These are phyloP conservation scores for Penicillium cosmopolitanum DNA, from an alignment of 495 filamentous ascomycete genomes.

Conservation along the genomic window DNA sequence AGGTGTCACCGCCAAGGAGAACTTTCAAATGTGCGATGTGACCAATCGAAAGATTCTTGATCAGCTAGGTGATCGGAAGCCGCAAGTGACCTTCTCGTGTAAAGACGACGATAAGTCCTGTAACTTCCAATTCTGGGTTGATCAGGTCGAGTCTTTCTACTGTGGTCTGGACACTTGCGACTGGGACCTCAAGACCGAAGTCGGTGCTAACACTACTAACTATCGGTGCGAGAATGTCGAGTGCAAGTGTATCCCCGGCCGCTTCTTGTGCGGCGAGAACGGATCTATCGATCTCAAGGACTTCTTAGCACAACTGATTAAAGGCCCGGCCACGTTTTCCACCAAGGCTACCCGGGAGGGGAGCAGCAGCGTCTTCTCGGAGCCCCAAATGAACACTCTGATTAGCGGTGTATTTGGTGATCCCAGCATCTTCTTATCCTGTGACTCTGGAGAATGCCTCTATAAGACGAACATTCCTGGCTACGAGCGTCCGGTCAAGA, in stretches of 20 bases:
- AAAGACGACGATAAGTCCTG: constrained; percentile 72
- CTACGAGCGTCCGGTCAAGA: constrained; percentile 84
- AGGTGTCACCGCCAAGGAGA: constrained; percentile 87
- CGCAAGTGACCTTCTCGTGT: constrained; percentile 93
- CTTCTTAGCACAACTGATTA: constrained; percentile 78
- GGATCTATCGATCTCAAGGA: constrained; percentile 92
- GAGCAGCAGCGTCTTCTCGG: constrained; percentile 73
- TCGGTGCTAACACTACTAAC: constrained; percentile 75
- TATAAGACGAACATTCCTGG: constrained; percentile 91
- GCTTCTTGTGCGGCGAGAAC: constrained; percentile 89
- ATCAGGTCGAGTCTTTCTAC: constrained; percentile 92
- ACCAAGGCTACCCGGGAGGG: constrained; percentile 66
- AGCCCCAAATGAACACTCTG: constrained; percentile 86
- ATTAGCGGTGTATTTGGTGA: constrained; percentile 91
- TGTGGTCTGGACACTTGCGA: constrained; percentile 82
- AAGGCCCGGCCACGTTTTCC: constrained; percentile 82
- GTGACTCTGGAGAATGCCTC: constrained; percentile 87
- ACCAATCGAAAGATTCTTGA: constrained; percentile 92
- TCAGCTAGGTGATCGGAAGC: constrained; percentile 77
- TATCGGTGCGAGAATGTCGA: constrained; percentile 84
- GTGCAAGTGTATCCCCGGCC: constrained; percentile 86
- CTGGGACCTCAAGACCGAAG: constrained; percentile 67
- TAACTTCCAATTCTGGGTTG: constrained; percentile 98
- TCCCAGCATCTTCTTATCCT: constrained; percentile 79
- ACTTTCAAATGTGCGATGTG: constrained; percentile 97